Evolutionary conservation across 495 filamentous ascomycete genomes (phyloP).

Genomic region (Annulohypoxylon stygium): DNA sequence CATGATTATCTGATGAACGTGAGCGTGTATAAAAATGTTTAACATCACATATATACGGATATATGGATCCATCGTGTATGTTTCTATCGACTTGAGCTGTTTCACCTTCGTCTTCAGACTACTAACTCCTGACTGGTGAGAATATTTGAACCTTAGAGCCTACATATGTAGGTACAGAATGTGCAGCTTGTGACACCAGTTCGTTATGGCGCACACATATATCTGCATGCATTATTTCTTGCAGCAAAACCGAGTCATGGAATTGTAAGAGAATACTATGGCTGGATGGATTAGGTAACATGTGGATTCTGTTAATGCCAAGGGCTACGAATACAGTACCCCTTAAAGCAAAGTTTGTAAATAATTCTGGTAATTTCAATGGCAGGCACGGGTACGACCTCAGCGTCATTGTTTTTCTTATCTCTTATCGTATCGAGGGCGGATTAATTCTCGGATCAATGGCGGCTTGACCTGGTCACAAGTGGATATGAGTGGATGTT

Average conservation of each 20-base stretch:
- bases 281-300: not conserved
- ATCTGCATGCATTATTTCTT: slow-evolving; percentile 17
- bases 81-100: too few species aligned
- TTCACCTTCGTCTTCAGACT: too few species aligned
- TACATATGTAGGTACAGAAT: slow-evolving; percentile 1
- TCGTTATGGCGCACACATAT: not conserved
- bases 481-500: not conserved
- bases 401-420: slow-evolving; percentile 41
- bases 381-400: not conserved
- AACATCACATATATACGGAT: too few species aligned
- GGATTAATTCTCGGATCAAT: slow-evolving; percentile 48
- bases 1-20: slow-evolving; percentile 2
- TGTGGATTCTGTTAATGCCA: slow-evolving; percentile 23
- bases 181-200: slow-evolving; percentile 1
- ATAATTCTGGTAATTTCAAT: too few species aligned
- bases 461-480: slow-evolving; percentile 14
- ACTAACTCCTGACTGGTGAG: not conserved
- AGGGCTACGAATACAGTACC: slow-evolving; percentile 14
- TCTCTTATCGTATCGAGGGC: slow-evolving; percentile 48
- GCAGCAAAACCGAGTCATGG: not conserved
- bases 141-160: too few species aligned
- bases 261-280: too few species aligned
- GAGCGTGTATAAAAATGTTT: not conserved
- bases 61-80: too few species aligned
- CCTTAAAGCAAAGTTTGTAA: too few species aligned